Conservation (phyloP, 495 filamentous ascomycete genomes). For the Aspergillus bridgeri region DNA sequence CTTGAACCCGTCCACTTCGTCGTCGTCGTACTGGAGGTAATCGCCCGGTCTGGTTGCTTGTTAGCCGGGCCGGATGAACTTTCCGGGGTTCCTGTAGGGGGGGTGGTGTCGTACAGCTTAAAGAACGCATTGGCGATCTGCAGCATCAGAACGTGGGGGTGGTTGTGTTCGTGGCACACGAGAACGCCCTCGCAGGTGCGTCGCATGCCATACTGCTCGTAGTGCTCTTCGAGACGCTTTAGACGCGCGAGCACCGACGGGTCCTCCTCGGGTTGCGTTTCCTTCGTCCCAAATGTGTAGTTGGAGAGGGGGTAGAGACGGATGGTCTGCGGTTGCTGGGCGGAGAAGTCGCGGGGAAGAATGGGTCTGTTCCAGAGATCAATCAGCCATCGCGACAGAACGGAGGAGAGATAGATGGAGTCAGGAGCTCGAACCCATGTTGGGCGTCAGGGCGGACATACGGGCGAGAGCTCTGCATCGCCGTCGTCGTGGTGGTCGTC, state of each 20-base stretch:
- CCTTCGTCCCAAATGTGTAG: constrained; percentile 98
- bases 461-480: constrained; percentile 69
- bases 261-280: constrained; percentile 96
- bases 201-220: constrained; percentile 87
- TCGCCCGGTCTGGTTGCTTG: constrained; percentile 68
- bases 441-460: constrained; percentile 30
- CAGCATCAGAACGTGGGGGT: constrained; percentile 96
- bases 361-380: constrained; percentile 54
- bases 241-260: constrained; percentile 90
- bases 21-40: constrained; percentile 85
- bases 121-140: constrained; percentile 99
- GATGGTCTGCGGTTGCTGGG: constrained; percentile 85
- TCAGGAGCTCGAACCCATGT: background rate
- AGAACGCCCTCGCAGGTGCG: constrained; percentile 94
- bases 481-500: constrained; percentile 68
- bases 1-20: constrained; percentile 93
- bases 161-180: constrained; percentile 98
- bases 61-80: background rate
- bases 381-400: constrained; percentile 3
- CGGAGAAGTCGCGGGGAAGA: constrained; percentile 77
- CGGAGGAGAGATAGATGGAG: background rate
- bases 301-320: constrained; percentile 94
- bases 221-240: constrained; percentile 91
- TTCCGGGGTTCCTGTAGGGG: too few species aligned
- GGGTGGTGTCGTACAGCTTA: constrained; percentile 63